Conservation (phyloP, 1,284 basidiomycete genomes). For the Amylostereum chailletii region DNA sequence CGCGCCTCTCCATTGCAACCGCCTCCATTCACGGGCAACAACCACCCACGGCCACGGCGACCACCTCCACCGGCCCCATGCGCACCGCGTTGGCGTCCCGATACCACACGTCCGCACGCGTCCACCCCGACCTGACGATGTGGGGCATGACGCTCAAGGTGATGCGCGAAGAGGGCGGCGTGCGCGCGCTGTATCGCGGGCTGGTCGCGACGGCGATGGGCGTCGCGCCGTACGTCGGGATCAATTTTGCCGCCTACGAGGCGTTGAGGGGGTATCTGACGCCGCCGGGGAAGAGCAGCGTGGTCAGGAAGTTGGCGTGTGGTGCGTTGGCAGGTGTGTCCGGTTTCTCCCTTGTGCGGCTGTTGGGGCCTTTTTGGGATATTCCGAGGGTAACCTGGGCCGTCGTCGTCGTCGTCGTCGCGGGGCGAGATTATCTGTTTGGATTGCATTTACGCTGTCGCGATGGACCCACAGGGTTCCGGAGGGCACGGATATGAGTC, state of each 20-base stretch:
- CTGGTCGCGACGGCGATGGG: conserved; percentile 83
- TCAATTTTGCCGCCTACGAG: conserved; percentile 80
- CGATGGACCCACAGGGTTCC: too few species aligned
- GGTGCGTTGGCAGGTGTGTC: conserved; percentile 67
- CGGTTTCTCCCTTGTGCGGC: not conserved
- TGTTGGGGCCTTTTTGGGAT: conserved; percentile 1
- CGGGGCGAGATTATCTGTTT: too few species aligned
- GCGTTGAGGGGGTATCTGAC: conserved; percentile 63
- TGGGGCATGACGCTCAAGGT: conserved; percentile 87
- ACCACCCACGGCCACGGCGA: conserved; percentile 14
- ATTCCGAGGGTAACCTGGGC: too few species aligned
- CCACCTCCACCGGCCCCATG: conserved; percentile 14
- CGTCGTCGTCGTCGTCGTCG: too few species aligned
- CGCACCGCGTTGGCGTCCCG: conserved; percentile 35
- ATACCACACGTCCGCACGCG: conserved; percentile 44
- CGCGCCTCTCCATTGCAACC: conserved; percentile 88
- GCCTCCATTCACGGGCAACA: conserved; percentile 48
- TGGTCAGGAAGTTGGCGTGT: conserved; percentile 59
- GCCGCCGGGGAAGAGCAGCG: conserved; percentile 63
- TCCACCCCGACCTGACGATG: conserved; percentile 63
- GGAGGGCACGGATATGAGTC: too few species aligned
- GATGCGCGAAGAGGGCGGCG: conserved; percentile 84
- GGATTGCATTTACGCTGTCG: too few species aligned
- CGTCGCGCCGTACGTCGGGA: conserved; percentile 86
- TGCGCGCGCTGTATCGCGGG: conserved; percentile 83